Evolutionary conservation across 2,329 filamentous ascomycete genomes (phyloP), one percentile per base, ranked within the genome.

Genomic region (Aspergillus ruber): DNA sequence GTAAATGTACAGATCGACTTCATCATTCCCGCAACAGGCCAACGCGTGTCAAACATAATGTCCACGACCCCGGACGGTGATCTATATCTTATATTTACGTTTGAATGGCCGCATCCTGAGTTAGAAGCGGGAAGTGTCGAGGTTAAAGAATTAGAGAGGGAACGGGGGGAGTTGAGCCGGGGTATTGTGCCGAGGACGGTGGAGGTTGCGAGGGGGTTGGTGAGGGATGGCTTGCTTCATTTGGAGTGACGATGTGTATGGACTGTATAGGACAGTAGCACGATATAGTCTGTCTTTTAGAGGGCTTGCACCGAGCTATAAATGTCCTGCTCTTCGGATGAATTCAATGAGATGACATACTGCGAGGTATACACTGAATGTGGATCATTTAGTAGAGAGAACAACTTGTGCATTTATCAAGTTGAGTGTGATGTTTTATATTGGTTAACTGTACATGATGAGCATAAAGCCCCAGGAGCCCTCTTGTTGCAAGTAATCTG

Each of bases 1-100:
- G n/a, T n/a, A n/a, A n/a, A n/a, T n/a, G n/a, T n/a, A 13, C 36
- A 74, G 72, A 66, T 75, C 40, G 73, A 75, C 46, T 77, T 76
- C 53, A 58, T 65, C 42, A 49, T 42, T 36, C 71, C 73, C 44
- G 60, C 68, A 9, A 63, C 68, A 45, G 74, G 72, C 6, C 65
- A 68, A 3, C 50, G 67, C 8, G 68, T 77, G 32, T 67, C 65
- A 29, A 76, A 77, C 46, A 68, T 74, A 18, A 57, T 76, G 20
- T 70, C 66, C 1, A 60, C 68, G 15, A 29, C 41, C 7, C n/a
- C 21, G 6, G 72, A 69, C 1, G 55, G 54, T 7, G 69, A 71
- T 43, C 54, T 72, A 44, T 54, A 68, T 32, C 69, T 77, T 67
- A 76, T 72, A 10, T 77, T 74, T 50, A 67, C 65, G 18, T 76